These are phyloP conservation scores for Malassezia japonica DNA, from an alignment of 1,284 basidiomycete genomes.

Conservation along the genomic window DNA sequence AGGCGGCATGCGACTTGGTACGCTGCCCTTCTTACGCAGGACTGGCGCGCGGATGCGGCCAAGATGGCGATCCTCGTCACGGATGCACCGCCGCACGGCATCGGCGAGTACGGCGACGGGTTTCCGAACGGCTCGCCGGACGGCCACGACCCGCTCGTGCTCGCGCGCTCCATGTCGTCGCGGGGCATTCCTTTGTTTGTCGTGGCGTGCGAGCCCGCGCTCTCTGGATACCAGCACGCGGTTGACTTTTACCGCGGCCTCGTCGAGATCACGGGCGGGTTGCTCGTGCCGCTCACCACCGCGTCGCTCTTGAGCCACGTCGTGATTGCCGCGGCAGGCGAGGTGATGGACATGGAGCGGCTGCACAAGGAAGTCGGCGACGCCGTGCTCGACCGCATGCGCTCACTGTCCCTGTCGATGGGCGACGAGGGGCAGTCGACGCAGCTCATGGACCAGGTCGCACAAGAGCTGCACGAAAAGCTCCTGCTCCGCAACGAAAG, in stretches of 20 bases:
- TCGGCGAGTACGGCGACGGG: conserved; percentile 65
- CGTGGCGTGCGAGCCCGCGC: conserved; percentile 92
- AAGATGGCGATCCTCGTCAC: conserved; percentile 77
- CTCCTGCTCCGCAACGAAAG: conserved; percentile 83
- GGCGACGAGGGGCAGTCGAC: conserved; percentile 58
- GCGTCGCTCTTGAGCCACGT: conserved; percentile 93
- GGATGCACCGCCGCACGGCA: conserved; percentile 87
- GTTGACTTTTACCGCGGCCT: conserved; percentile 73
- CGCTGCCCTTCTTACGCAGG: conserved; percentile 51
- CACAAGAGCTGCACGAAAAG: conserved; percentile 80
- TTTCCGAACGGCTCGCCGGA: conserved; percentile 50
- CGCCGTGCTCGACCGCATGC: conserved; percentile 82
- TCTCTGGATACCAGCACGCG: conserved; percentile 61
- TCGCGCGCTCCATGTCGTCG: conserved; percentile 80
- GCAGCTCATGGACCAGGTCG: conserved; percentile 75
- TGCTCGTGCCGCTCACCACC: conserved; percentile 88
- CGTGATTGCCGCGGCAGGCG: conserved; percentile 89
- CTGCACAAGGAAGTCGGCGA: conserved; percentile 85
- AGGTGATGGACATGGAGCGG: conserved; percentile 94
- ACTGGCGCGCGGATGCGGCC: conserved; percentile 79
- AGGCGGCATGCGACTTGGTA: conserved; percentile 54
- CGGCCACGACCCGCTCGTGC: conserved; percentile 73
- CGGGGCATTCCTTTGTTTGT: conserved; percentile 54
- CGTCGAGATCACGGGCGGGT: conserved; percentile 55
- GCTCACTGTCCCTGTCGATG: conserved; percentile 57